Percentiles rank a stretch among this genome's conserved stretches.
Conservation (phyloP, 257 asterid genomes). For the Nicotiana sylvestris region DNA sequence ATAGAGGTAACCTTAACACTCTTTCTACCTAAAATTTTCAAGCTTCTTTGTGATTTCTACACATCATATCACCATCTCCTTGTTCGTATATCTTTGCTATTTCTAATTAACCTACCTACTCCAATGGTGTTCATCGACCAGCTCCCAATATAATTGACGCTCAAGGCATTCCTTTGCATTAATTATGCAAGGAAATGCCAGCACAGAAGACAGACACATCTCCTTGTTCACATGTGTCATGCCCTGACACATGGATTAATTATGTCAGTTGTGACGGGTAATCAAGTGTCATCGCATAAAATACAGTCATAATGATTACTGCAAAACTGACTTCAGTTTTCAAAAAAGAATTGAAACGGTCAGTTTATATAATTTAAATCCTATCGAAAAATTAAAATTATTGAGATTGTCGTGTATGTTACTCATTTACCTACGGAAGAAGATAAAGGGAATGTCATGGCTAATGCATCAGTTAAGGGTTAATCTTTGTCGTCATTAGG, state of each 20-base stretch:
- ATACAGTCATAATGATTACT: too few relatives aligned
- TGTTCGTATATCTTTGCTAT: not conserved
- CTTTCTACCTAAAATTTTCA: not conserved
- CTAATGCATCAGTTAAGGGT: constrained; percentile 78
- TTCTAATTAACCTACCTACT: not conserved
- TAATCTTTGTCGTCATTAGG: constrained; percentile 55
- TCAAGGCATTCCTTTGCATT: constrained; percentile 54
- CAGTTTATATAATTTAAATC: too few relatives aligned
- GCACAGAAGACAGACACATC: constrained; percentile 26
- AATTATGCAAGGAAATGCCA: constrained; percentile 53
- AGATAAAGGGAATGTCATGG: constrained; percentile 54
- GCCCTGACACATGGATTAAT: too few relatives aligned
- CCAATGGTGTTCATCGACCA: constrained; percentile 36
- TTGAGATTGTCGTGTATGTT: not conserved
- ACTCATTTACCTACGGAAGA: constrained; percentile 50
- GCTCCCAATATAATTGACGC: constrained; percentile 43
- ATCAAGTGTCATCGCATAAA: too few relatives aligned
- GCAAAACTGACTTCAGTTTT: too few relatives aligned
- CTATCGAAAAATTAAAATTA: too few relatives aligned
- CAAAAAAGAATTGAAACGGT: too few relatives aligned
- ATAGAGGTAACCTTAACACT: not conserved
- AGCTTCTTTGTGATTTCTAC: not conserved
- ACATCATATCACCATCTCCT: not conserved
- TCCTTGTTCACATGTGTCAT: constrained; percentile 56
- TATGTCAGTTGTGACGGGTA: too few relatives aligned